Percentiles rank a stretch among this genome's conserved stretches.
These are phyloP conservation scores for Trichoderma sp. DNA, from an alignment of 2,329 filamentous ascomycete genomes.

Conservation along the genomic window DNA sequence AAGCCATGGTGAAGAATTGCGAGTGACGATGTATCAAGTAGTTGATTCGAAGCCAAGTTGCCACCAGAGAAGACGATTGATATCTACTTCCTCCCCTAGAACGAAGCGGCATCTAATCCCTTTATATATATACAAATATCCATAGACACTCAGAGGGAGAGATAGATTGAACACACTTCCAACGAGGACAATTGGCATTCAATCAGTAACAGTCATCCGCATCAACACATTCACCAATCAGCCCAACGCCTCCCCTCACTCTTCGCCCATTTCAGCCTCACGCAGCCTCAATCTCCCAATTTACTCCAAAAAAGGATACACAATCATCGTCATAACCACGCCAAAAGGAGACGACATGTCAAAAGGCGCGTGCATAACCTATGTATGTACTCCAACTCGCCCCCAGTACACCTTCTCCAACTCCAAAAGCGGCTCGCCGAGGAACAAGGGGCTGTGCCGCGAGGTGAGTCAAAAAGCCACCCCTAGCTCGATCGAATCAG, in stretches of 20 bases:
- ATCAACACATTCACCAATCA: background rate
- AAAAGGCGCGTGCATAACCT: conserved; percentile 4
- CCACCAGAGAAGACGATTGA: background rate
- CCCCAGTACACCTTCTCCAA: background rate
- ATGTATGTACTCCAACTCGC: background rate
- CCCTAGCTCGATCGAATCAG: background rate
- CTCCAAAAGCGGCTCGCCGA: background rate
- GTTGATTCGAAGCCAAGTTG: background rate
- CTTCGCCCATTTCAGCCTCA: background rate
- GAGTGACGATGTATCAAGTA: background rate
- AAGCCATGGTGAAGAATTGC: conserved; percentile 31
- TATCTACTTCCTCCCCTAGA: background rate
- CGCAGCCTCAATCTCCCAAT: background rate
- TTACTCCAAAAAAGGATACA: background rate
- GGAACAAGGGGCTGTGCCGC: background rate
- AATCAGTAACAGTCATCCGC: background rate
- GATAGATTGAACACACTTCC: background rate
- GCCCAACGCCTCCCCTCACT: background rate
- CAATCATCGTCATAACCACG: background rate
- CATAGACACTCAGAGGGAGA: background rate
- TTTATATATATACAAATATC: background rate
- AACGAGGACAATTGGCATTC: background rate
- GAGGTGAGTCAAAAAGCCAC: background rate
- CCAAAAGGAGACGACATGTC: background rate
- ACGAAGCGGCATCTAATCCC: background rate